Evolutionary conservation across 2,329 filamentous ascomycete species (phyloP).

Genomic region (Cladophialophora chaetospira): DNA sequence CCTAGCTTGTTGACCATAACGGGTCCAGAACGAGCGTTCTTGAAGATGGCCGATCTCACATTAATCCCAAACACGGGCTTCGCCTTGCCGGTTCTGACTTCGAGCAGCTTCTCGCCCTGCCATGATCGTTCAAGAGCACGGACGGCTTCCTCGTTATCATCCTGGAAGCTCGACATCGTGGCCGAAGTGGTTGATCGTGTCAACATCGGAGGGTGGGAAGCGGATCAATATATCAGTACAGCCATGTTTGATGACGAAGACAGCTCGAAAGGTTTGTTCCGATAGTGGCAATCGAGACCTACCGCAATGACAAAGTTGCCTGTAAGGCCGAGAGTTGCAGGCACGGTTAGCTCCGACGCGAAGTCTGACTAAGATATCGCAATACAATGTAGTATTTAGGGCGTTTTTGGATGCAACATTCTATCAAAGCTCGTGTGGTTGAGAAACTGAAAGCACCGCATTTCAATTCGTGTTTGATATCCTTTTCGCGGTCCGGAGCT

Average conservation of each 20-base stretch:
- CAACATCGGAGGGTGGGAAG: neutral
- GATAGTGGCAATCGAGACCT: too few relatives aligned
- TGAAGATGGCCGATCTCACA: slow-evolving; percentile 18
- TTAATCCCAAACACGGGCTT: slow-evolving; percentile 15
- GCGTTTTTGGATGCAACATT: too few relatives aligned
- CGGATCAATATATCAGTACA: too few relatives aligned
- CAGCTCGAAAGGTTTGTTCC: too few relatives aligned
- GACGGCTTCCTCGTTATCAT: slow-evolving; percentile 7
- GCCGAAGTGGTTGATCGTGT: too few relatives aligned
- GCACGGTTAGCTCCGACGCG: neutral
- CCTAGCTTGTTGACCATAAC: slow-evolving; percentile 42
- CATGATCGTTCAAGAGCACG: slow-evolving; percentile 13
- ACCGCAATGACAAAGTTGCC: too few relatives aligned
- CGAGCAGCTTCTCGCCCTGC: slow-evolving; percentile 11
- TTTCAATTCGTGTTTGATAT: too few relatives aligned
- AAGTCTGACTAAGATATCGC: neutral
- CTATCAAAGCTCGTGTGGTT: too few relatives aligned
- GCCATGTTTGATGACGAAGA: too few relatives aligned
- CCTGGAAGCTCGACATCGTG: slow-evolving; percentile 13
- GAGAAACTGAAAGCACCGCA: too few relatives aligned
- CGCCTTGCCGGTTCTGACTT: slow-evolving; percentile 20
- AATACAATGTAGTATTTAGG: neutral
- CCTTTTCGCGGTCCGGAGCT: too few relatives aligned
- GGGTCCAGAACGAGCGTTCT: slow-evolving; percentile 11
- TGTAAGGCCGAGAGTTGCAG: neutral